These are phyloP conservation scores for Pseudisothecium myosuroides DNA, from an alignment of 225 moss, liverwort and hornwort species.

Conservation along the genomic window DNA sequence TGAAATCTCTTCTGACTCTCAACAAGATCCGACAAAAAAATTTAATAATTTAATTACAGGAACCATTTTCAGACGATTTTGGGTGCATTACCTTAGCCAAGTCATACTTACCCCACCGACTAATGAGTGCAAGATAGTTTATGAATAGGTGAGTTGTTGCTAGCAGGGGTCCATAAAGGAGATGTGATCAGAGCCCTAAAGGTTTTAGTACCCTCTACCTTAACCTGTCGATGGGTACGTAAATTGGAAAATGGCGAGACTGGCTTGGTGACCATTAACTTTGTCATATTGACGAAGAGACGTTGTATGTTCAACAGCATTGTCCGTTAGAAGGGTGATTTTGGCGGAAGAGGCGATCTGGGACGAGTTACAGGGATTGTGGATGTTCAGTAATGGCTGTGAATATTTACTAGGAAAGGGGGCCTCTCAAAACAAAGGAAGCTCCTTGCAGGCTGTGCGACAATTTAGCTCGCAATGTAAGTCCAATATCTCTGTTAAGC, in stretches of 20 bases:
- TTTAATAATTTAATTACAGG: background rate
- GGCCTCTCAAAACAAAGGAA: background rate
- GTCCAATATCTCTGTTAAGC: background rate
- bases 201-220: background rate
- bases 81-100: background rate
- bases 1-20: background rate
- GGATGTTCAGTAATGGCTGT: constrained; percentile 26
- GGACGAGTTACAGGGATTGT: constrained; percentile 4
- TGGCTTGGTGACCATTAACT: background rate
- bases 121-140: background rate
- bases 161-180: background rate
- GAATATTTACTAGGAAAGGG: constrained; percentile 11
- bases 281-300: background rate
- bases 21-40: background rate
- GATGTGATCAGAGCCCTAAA: background rate
- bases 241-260: background rate
- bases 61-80: background rate
- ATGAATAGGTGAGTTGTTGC: background rate
- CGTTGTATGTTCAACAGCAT: background rate
- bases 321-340: constrained; percentile 17
- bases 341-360: constrained; percentile 22
- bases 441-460: constrained; percentile 11
- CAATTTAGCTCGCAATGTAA: constrained; percentile 20
- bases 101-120: background rate
- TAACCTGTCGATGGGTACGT: background rate